These are phyloP conservation scores for Colletotrichum sidae DNA, from an alignment of 2,329 filamentous ascomycete species.

Conservation along the genomic window DNA sequence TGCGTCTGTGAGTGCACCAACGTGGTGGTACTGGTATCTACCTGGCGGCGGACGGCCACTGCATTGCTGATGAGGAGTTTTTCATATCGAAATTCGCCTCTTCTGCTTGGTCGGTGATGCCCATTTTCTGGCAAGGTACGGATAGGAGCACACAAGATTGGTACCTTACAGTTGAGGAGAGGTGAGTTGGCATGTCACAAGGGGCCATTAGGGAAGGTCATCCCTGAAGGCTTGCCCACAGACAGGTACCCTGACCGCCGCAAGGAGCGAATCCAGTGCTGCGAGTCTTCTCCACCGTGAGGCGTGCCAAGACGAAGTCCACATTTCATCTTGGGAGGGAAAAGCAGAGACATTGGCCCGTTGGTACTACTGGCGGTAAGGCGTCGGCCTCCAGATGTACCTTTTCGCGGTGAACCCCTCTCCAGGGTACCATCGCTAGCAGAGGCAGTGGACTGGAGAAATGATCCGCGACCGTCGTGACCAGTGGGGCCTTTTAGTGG, in stretches of 20 bases:
- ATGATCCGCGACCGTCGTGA: slow-evolving; percentile 30
- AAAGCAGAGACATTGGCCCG: slow-evolving; percentile 15
- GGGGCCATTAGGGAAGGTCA: slow-evolving; percentile 27
- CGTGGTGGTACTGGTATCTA: neutral
- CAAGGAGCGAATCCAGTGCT: slow-evolving; percentile 4
- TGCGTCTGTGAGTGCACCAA: slow-evolving; percentile 1
- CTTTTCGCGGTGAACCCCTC: neutral
- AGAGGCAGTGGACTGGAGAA: slow-evolving; percentile 20
- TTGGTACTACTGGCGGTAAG: slow-evolving; percentile 20
- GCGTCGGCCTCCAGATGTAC: neutral
- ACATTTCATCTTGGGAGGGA: slow-evolving; percentile 34
- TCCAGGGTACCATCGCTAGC: neutral
- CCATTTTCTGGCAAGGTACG: neutral
- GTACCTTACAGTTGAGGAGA: too few species aligned
- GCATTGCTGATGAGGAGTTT: neutral
- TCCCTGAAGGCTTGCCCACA: slow-evolving; percentile 9
- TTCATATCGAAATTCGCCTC: slow-evolving; percentile 20
- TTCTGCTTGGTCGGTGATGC: slow-evolving; percentile 3
- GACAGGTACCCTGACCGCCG: slow-evolving; percentile 30
- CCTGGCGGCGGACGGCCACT: too few species aligned
- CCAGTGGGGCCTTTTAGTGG: neutral
- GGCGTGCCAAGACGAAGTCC: slow-evolving; percentile 25
- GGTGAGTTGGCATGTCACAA: slow-evolving; percentile 34
- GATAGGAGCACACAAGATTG: too few species aligned
- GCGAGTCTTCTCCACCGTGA: slow-evolving; percentile 18